Evolutionary conservation across 345 rosid species (phyloP), one percentile per base, ranked within the genome.

Genomic region (Brassica incana): DNA sequence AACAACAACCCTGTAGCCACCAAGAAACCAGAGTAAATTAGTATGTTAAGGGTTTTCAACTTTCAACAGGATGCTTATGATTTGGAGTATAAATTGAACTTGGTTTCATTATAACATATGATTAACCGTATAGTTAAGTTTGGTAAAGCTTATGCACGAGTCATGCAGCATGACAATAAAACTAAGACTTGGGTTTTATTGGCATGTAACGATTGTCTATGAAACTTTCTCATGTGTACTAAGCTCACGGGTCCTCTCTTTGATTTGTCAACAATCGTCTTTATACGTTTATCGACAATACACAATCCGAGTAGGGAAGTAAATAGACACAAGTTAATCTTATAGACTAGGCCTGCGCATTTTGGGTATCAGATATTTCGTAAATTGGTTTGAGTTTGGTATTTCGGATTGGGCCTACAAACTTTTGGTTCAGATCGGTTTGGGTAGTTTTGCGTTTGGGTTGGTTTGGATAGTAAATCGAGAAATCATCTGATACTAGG

Each of bases 1-100:
- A 92, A 89, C 14, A 88, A 84, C 66, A 84, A 70, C 63, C 11
- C 81, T 1, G 87, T 86, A 76, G 33, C 85, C 58, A 9, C 77
- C 20, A 85, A 84, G 83, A 79, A 79, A 36, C 80, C 71, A 10
- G 85, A 87, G 78, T 83, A 74, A 76, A 73, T 67, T 15, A n/a
- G 4, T 27, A 15, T 56, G 61, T 56, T 56, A 2, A 56, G 11
- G 62, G 62, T 56, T 56, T 56, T 18, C 25, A 5, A 48, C 56
- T 48, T 48, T 48, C 16, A 14, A 50, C 58, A 50, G 18, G 58
- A n/a, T 50, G 58, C 8, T 52, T 52, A 52, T 52, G 58, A 5
- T 50, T 14, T 50, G 16, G 58, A 18, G 61, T 54, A 54, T 54
- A 7, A 54, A 54, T 16, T 15, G 25, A 54, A 54, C 25, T 16